These are phyloP conservation scores for Fragaria ananassa DNA, from an alignment of 306 rosid genomes.

Conservation along the genomic window DNA sequence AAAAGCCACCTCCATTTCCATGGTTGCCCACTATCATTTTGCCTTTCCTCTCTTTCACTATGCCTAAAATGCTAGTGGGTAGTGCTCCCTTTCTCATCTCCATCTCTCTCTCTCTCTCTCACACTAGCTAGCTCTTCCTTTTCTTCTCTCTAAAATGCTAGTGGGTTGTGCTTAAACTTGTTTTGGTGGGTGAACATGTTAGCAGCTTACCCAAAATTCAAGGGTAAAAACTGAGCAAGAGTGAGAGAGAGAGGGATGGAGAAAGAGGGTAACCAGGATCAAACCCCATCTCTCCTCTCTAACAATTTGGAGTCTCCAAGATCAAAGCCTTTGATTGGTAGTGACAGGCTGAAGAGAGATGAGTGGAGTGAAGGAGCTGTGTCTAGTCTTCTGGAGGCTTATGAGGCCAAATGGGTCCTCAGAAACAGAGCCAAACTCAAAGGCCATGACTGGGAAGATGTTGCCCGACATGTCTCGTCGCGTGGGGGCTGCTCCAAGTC, in stretches of 20 bases:
- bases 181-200: constrained; percentile 40
- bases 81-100: constrained; percentile 11
- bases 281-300: constrained; percentile 46
- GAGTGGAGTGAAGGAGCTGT: constrained; percentile 99
- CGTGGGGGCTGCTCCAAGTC: constrained; percentile 59
- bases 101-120: not conserved
- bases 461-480: constrained; percentile 64
- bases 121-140: constrained; percentile 23
- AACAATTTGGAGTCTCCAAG: constrained; percentile 52
- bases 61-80: not conserved
- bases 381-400: constrained; percentile 76
- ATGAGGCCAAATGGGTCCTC: constrained; percentile 79
- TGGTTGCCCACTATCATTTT: constrained; percentile 45
- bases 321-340: constrained; percentile 9
- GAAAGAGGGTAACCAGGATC: constrained; percentile 40
- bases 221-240: constrained; percentile 30
- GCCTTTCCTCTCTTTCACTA: not conserved
- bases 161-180: constrained; percentile 46
- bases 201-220: constrained; percentile 48
- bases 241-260: constrained; percentile 44
- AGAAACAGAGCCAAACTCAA: constrained; percentile 90
- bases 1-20: constrained; percentile 32
- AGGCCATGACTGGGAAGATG: constrained; percentile 97
- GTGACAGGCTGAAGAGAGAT: constrained; percentile 76
- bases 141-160: constrained; percentile 50